These are phyloP conservation scores for Sporothrix globosa DNA, from an alignment of 2,329 filamentous ascomycete genomes.

Conservation along the genomic window DNA sequence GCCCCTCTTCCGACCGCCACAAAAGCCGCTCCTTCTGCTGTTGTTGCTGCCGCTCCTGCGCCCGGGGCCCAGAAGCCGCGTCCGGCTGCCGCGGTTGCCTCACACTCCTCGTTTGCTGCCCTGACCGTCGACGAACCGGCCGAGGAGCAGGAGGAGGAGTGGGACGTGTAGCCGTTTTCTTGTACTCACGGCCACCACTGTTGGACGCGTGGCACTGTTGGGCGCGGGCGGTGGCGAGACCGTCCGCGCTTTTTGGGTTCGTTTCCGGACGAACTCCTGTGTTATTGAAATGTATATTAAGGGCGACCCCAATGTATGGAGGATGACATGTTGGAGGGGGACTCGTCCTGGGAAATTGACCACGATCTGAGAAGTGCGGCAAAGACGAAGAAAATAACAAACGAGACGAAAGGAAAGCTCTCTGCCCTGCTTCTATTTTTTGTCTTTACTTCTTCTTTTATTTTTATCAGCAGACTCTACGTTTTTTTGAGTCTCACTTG, in stretches of 20 bases:
- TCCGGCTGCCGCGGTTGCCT: constrained; percentile 44
- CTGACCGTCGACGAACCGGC: constrained; percentile 49
- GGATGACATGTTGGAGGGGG: background rate
- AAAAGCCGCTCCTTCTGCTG: constrained; percentile 37
- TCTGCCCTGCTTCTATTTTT: no score
- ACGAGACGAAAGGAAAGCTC: constrained; percentile 13
- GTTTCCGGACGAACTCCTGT: background rate
- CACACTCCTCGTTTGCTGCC: constrained; percentile 54
- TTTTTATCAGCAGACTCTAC: background rate
- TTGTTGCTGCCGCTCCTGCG: constrained; percentile 37
- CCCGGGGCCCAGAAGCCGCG: constrained; percentile 39
- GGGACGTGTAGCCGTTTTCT: constrained; percentile 51
- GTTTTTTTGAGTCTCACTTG: constrained; percentile 4
- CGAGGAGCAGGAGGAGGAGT: constrained; percentile 53
- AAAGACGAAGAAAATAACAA: constrained; percentile 18
- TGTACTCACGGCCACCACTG: background rate
- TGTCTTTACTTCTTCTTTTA: background rate
- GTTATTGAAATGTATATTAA: constrained; percentile 21
- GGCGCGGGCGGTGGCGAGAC: constrained; percentile 17
- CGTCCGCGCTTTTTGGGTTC: background rate
- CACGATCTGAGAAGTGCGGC: constrained; percentile 20
- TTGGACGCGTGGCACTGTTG: background rate
- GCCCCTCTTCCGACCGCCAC: constrained; percentile 36
- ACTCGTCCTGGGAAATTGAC: background rate
- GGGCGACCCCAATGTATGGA: background rate